Conservation (phyloP, 164 flowering plant species). For the Aristolochia contorta region DNA sequence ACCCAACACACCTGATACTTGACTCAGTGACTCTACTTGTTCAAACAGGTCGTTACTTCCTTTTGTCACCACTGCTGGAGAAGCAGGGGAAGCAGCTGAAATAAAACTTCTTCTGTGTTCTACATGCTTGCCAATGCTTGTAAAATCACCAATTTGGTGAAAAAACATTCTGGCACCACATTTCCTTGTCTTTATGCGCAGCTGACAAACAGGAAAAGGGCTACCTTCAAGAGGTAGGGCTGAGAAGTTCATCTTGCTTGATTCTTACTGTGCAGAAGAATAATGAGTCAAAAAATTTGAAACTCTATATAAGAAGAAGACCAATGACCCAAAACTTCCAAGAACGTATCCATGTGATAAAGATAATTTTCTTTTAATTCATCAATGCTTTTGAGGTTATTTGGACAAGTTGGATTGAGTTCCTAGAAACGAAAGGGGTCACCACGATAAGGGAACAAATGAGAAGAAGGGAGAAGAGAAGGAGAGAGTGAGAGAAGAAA, state of each 20-base stretch:
- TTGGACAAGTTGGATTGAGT: too few species aligned
- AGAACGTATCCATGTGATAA: too few species aligned
- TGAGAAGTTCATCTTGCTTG: not conserved
- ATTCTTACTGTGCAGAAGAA: too few species aligned
- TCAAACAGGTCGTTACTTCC: conserved; percentile 15
- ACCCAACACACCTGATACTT: conserved; percentile 83
- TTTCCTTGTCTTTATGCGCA: not conserved
- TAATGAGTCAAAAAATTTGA: too few species aligned
- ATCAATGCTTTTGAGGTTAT: too few species aligned
- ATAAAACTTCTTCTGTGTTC: conserved; percentile 9
- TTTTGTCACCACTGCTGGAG: conserved; percentile 19
- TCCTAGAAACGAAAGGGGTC: too few species aligned
- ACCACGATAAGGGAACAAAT: too few species aligned
- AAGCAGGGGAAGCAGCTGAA: conserved; percentile 18
- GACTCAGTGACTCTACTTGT: conserved; percentile 59
- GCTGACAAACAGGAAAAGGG: not conserved
- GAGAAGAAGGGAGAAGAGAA: too few species aligned
- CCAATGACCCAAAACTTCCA: too few species aligned
- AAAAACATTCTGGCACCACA: not conserved
- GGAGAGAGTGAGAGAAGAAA: too few species aligned
- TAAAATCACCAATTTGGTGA: not conserved
- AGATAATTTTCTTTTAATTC: too few species aligned
- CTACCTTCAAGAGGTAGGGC: not conserved
- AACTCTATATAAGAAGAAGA: too few species aligned
- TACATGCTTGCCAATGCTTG: not conserved